Conservation (phyloP, 768 basidiomycete species). For the Tulasnella sp. region DNA sequence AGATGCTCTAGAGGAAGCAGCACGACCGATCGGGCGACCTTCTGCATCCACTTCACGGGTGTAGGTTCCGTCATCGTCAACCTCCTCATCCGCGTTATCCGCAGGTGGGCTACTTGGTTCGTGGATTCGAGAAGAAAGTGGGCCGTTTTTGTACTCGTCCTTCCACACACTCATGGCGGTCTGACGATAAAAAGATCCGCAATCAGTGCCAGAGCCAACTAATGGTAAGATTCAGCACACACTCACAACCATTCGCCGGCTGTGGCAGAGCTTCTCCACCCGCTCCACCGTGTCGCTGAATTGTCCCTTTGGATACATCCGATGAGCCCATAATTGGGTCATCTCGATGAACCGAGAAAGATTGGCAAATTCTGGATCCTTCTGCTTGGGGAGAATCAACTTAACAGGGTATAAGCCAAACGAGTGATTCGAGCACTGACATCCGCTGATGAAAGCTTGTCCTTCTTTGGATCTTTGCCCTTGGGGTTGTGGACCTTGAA, state of each 20-base stretch:
- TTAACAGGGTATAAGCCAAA: not conserved
- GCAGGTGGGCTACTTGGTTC: slow-evolving; percentile 33
- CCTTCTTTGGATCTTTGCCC: slow-evolving; percentile 89
- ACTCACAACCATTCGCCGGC: slow-evolving; percentile 81
- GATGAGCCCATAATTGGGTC: slow-evolving; percentile 96
- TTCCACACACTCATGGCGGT: slow-evolving; percentile 75
- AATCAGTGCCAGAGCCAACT: slow-evolving; percentile 5
- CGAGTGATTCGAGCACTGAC: not conserved
- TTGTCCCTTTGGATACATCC: slow-evolving; percentile 84
- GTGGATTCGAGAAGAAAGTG: slow-evolving; percentile 23
- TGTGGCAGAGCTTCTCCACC: slow-evolving; percentile 87
- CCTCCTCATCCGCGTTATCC: slow-evolving; percentile 46
- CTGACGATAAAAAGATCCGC: slow-evolving; percentile 46
- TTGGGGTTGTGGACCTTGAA: slow-evolving; percentile 61
- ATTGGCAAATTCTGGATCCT: slow-evolving; percentile 64
- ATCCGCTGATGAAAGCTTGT: not conserved
- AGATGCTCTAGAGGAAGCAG: slow-evolving; percentile 1
- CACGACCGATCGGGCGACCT: not conserved
- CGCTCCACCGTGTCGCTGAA: slow-evolving; percentile 84
- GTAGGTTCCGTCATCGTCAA: slow-evolving; percentile 43
- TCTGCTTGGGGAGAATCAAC: not conserved
- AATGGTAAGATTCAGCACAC: slow-evolving; percentile 10
- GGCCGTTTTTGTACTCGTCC: slow-evolving; percentile 54
- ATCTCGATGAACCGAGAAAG: slow-evolving; percentile 76
- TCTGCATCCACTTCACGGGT: slow-evolving; percentile 34